phyloP scores from a whole-genome alignment of 306 rosid genomes.

The Medicago lupulina region DNA sequence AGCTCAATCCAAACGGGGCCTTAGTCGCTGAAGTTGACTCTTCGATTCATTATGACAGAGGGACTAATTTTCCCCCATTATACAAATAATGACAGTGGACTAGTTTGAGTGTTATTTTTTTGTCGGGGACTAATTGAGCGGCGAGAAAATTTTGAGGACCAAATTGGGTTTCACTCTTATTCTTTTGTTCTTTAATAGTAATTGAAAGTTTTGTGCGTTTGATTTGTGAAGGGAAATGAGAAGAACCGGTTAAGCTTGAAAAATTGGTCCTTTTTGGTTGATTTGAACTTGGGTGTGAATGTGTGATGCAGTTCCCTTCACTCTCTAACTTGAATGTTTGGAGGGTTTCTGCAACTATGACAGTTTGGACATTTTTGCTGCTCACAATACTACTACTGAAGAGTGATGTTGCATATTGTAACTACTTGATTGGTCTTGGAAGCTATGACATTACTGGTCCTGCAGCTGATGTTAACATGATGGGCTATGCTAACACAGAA shows the following conservation, averaged over 20 bases:
- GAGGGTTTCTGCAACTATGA: slow-evolving; percentile 34
- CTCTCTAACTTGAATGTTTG: slow-evolving; percentile 24
- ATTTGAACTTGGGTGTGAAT: slow-evolving; percentile 4
- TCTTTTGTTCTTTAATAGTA: background rate
- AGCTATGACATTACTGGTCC: slow-evolving; percentile 98
- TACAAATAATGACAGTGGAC: too few species aligned
- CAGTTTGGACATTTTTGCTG: slow-evolving; percentile 41
- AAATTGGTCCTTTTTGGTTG: slow-evolving; percentile 6
- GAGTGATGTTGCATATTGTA: slow-evolving; percentile 45
- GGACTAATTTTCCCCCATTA: too few species aligned
- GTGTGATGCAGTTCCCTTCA: slow-evolving; percentile 37
- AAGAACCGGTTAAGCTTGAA: slow-evolving; percentile 13
- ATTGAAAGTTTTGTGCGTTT: slow-evolving; percentile 29
- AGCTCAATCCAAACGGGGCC: too few species aligned
- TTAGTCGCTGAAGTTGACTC: too few species aligned
- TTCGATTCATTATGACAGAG: too few species aligned
- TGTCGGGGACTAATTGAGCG: too few species aligned
- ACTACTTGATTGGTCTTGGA: slow-evolving; percentile 82
- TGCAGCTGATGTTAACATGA: slow-evolving; percentile 96
- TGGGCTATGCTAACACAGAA: slow-evolving; percentile 87
- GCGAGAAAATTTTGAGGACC: too few species aligned
- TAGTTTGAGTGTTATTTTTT: too few species aligned
- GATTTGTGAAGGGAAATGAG: slow-evolving; percentile 45
- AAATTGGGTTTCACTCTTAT: too few species aligned
- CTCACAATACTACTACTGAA: slow-evolving; percentile 27